phyloP scores from a whole-genome alignment of 192 early-diverging fungal species.

The Allomyces javanicus region DNA sequence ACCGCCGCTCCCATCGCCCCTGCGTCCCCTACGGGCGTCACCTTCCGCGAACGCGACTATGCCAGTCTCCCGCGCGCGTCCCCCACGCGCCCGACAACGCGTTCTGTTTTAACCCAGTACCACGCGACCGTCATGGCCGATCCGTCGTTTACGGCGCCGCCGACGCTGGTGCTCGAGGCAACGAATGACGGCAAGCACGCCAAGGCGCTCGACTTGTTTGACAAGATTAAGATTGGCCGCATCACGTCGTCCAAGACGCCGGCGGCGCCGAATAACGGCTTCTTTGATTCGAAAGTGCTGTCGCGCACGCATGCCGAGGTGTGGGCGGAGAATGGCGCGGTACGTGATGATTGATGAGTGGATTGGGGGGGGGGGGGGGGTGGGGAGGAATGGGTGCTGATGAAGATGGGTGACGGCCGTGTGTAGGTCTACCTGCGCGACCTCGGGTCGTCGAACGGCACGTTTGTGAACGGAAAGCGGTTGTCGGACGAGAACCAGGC shows the following conservation, averaged over 20 bases:
- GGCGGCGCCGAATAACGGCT: slow-evolving; percentile 46
- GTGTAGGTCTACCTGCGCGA: slow-evolving; percentile 47
- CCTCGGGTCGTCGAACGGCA: slow-evolving; percentile 59
- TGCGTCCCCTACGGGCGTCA: too few relatives aligned
- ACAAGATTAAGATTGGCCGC: slow-evolving; percentile 45
- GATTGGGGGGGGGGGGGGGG: background rate
- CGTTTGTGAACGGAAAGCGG: slow-evolving; percentile 52
- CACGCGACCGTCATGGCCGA: background rate
- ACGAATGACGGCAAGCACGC: background rate
- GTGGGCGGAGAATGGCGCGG: slow-evolving; percentile 39
- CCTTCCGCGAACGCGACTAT: too few relatives aligned
- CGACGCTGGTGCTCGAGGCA: background rate
- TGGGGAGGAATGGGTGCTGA: background rate
- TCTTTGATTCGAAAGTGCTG: slow-evolving; percentile 69
- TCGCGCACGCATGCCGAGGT: slow-evolving; percentile 56
- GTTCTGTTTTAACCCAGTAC: too few relatives aligned
- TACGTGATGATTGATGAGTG: slow-evolving; percentile 9
- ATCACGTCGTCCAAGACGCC: slow-evolving; percentile 39
- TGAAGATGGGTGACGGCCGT: background rate
- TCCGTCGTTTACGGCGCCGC: background rate
- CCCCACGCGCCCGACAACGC: too few relatives aligned
- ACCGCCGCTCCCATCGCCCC: too few relatives aligned
- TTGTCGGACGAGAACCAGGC: slow-evolving; percentile 43
- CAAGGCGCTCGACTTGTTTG: slow-evolving; percentile 33
- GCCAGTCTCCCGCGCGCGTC: too few relatives aligned